phyloP scores from a whole-genome alignment of 768 basidiomycete genomes.

The Boletus coccyginus region DNA sequence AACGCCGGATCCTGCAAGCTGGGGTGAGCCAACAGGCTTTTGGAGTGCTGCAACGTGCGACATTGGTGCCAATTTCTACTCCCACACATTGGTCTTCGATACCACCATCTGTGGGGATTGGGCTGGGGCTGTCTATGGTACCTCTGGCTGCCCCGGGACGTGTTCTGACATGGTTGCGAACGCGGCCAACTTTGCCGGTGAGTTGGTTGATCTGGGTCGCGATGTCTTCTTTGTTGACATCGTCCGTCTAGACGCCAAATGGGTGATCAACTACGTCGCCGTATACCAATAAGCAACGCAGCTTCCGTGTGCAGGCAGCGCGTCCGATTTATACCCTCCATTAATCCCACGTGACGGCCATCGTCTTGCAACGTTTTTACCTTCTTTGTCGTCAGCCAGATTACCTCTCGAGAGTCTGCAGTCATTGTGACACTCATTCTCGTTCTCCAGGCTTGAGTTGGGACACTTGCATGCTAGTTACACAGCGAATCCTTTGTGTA shows the following conservation, averaged over 20 bases:
- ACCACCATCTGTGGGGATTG: slow-evolving; percentile 33
- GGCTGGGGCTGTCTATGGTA: slow-evolving; percentile 20
- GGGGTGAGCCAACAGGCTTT: slow-evolving; percentile 52
- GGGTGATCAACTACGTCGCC: slow-evolving; percentile 54
- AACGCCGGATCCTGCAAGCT: slow-evolving; percentile 43
- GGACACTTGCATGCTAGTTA: neutral
- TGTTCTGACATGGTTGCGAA: slow-evolving; percentile 49
- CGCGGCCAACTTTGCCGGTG: slow-evolving; percentile 51
- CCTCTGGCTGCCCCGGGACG: slow-evolving; percentile 38
- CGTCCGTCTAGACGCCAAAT: slow-evolving; percentile 44
- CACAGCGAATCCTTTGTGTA: neutral
- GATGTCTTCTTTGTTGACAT: slow-evolving; percentile 1
- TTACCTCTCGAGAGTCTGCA: neutral
- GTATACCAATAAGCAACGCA: slow-evolving; percentile 40
- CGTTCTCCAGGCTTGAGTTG: neutral
- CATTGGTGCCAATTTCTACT: slow-evolving; percentile 46
- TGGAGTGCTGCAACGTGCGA: slow-evolving; percentile 50
- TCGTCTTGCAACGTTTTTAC: neutral
- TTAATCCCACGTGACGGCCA: neutral
- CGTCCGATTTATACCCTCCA: neutral
- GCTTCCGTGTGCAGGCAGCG: neutral
- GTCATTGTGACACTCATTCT: neutral
- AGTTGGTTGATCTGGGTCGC: slow-evolving; percentile 9
- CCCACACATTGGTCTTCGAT: slow-evolving; percentile 46
- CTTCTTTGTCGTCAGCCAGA: neutral